These are phyloP conservation scores for Emiliania huxleyi DNA, from an alignment of 78 protist genomes.

Conservation along the genomic window DNA sequence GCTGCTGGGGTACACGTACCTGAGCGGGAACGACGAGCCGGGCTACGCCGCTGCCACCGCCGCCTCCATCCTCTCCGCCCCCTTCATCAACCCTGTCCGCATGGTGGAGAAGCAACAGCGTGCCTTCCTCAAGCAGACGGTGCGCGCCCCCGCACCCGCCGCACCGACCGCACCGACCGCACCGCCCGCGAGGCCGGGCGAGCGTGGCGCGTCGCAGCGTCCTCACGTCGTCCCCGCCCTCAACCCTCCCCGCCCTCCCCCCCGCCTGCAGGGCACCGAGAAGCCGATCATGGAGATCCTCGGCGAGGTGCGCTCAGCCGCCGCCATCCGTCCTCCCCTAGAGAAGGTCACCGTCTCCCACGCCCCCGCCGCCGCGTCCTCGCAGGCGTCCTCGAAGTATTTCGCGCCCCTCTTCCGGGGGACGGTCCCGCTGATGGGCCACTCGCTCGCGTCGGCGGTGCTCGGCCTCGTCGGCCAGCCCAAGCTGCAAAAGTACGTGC, in stretches of 20 bases:
- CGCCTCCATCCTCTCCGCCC: conserved; percentile 9
- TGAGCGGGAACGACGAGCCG: neutral
- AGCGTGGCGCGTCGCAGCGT: too few species aligned
- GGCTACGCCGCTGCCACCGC: neutral
- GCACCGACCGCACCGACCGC: too few species aligned
- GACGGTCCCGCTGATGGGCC: conserved; percentile 22
- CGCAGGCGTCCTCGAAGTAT: neutral
- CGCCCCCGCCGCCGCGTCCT: too few species aligned
- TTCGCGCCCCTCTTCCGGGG: conserved; percentile 1
- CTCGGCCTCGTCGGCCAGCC: conserved; percentile 27
- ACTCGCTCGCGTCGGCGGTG: conserved; percentile 10
- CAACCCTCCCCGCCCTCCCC: too few species aligned
- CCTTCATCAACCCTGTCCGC: conserved; percentile 31
- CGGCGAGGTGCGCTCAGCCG: too few species aligned
- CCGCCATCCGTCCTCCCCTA: too few species aligned
- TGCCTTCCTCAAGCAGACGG: conserved; percentile 16
- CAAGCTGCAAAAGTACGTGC: conserved; percentile 6
- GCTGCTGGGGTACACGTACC: neutral
- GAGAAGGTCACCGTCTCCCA: too few species aligned
- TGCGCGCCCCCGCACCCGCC: too few species aligned
- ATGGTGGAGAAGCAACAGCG: conserved; percentile 35
- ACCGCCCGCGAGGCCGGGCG: too few species aligned
- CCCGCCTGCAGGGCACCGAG: too few species aligned
- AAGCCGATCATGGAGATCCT: conserved; percentile 19
- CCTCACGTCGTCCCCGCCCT: too few species aligned